These are phyloP conservation scores for Tricholoma sp. DNA, from an alignment of 768 basidiomycete genomes.

Conservation along the genomic window DNA sequence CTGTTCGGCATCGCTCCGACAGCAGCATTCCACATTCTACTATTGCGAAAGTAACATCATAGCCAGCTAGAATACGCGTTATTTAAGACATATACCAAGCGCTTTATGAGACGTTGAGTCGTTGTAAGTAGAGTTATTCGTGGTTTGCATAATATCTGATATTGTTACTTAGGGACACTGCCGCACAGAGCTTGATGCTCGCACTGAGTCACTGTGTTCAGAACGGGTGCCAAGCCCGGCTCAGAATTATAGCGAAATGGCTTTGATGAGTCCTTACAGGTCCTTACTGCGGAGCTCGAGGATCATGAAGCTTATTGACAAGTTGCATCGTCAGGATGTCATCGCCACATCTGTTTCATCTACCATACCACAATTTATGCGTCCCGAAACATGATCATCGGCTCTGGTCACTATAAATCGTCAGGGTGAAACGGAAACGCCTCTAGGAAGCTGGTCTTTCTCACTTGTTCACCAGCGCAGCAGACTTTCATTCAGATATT, in stretches of 20 bases:
- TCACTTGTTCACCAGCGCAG: neutral
- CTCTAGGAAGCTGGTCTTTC: neutral
- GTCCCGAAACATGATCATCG: neutral
- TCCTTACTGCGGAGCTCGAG: too few species aligned
- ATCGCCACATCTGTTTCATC: neutral
- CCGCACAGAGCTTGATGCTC: too few species aligned
- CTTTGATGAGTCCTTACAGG: too few species aligned
- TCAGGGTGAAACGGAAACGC: too few species aligned
- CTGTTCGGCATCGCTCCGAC: neutral
- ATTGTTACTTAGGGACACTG: too few species aligned
- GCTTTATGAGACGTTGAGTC: too few species aligned
- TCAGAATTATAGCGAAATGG: too few species aligned
- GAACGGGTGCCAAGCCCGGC: too few species aligned
- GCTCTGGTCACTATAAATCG: neutral
- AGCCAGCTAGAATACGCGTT: neutral
- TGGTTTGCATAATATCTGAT: too few species aligned
- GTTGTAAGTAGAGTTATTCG: too few species aligned
- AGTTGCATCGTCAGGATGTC: neutral
- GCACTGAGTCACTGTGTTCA: too few species aligned
- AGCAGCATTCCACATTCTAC: neutral
- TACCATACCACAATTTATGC: neutral
- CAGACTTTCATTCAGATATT: neutral
- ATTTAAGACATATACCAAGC: constrained; percentile 15
- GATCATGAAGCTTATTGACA: neutral
- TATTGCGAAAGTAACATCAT: neutral